Conservation (phyloP, 768 basidiomycete genomes). For the Boletus reticulatus region DNA sequence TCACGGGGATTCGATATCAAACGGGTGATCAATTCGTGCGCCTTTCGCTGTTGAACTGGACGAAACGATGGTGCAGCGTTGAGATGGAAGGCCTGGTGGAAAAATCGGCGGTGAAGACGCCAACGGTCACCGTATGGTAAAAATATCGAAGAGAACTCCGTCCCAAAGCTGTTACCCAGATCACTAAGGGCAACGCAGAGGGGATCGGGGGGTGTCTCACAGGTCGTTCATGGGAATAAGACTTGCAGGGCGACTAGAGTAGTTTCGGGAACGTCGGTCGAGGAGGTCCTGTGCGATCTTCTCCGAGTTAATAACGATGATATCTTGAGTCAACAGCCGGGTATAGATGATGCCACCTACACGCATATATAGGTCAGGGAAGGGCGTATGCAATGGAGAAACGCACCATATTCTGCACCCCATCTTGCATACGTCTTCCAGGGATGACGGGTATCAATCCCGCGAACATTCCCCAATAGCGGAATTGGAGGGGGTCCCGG, state of each 20-base stretch:
- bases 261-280: slow-evolving; percentile 19
- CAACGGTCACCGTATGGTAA: slow-evolving; percentile 29
- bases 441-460: slow-evolving; percentile 17
- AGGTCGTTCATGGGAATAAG: slow-evolving; percentile 16
- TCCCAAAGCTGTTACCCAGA: slow-evolving; percentile 16
- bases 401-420: slow-evolving; percentile 20
- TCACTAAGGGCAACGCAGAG: not conserved
- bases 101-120: slow-evolving; percentile 31
- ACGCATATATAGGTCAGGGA: not conserved
- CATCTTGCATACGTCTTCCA: slow-evolving; percentile 23
- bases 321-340: slow-evolving; percentile 21
- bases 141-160: slow-evolving; percentile 23
- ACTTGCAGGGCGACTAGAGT: slow-evolving; percentile 24
- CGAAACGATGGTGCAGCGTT: slow-evolving; percentile 27
- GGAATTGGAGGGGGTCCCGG: slow-evolving; percentile 24
- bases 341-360: slow-evolving; percentile 24
- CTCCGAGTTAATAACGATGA: slow-evolving; percentile 27
- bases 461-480: slow-evolving; percentile 18
- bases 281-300: slow-evolving; percentile 24
- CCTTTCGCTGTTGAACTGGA: slow-evolving; percentile 34
- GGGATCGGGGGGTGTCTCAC: slow-evolving; percentile 5
- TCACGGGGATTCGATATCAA: slow-evolving; percentile 24
- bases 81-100: slow-evolving; percentile 36
- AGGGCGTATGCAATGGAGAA: not conserved
- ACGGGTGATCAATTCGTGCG: slow-evolving; percentile 28